phyloP scores from a whole-genome alignment of 768 basidiomycete species.

The Suillus lakei region DNA sequence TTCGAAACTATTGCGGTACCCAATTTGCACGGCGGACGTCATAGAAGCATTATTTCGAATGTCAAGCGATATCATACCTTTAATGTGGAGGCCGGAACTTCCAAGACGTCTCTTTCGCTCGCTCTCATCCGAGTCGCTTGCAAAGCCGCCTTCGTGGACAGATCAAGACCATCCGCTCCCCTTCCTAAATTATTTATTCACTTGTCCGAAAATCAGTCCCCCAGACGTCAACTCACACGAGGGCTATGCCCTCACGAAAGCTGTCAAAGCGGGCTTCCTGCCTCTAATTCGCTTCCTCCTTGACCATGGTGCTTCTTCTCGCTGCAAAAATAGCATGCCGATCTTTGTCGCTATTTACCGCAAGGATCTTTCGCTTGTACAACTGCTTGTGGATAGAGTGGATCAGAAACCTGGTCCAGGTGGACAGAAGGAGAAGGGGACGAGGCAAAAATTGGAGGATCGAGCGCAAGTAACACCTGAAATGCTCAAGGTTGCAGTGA shows the following conservation, averaged over 20 bases:
- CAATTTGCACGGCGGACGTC: constrained; percentile 42
- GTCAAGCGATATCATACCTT: constrained; percentile 10
- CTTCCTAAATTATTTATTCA: constrained; percentile 63
- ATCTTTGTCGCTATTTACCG: constrained; percentile 77
- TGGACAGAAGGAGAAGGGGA: constrained; percentile 31
- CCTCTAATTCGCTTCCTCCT: constrained; percentile 77
- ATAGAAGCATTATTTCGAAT: constrained; percentile 51
- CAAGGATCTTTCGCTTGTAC: constrained; percentile 69
- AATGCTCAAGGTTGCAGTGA: constrained; percentile 72
- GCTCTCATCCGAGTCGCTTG: constrained; percentile 38
- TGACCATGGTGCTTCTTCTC: constrained; percentile 71
- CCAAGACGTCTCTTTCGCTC: constrained; percentile 71
- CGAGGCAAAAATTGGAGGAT: constrained; percentile 63
- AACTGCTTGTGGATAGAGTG: constrained; percentile 73
- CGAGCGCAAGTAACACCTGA: constrained; percentile 54
- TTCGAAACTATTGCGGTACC: constrained; percentile 52
- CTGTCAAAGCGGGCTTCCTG: constrained; percentile 66
- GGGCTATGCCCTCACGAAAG: constrained; percentile 84
- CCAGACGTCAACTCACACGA: constrained; percentile 68
- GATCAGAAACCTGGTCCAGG: constrained; percentile 17
- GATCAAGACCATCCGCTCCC: constrained; percentile 62
- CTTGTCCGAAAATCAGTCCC: constrained; percentile 39
- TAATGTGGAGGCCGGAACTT: constrained; percentile 46
- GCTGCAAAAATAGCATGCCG: constrained; percentile 61
- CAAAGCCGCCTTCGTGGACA: constrained; percentile 42